Evolutionary conservation across 768 basidiomycete genomes (phyloP), one percentile per base, ranked within the genome.

Genomic region (Amanita rimosa): DNA sequence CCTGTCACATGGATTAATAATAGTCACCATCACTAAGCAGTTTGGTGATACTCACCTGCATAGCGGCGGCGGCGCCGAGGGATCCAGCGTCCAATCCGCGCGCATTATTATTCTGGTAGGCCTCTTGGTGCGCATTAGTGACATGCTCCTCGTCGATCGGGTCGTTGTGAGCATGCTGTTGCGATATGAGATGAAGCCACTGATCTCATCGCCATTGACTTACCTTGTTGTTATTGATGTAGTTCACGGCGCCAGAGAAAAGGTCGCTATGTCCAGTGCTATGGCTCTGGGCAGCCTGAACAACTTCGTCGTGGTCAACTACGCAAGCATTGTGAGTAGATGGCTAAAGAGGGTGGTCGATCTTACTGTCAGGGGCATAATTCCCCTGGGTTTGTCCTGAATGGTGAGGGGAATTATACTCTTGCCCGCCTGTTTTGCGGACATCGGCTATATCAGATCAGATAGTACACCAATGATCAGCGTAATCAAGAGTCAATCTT

Each of bases 41-140:
- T 10, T 16, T n/a, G 26, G 27, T 11, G 31, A 49, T 14, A 16
- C 63, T 49, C 50, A 79, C 83, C 72, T 86, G 74, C 54, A 87
- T 53, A 11, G 89, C 89, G 16, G 89, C 89, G 21, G 89, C 89
- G 51, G 82, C 73, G 16, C 88, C 88, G 51, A 90, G 62, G 11
- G 78, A 71, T 24, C 69, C 65, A 2, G 88, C 85, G 52, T 69
- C 71, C 57, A 91, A 53, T n/a, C 60, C 64, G 19, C 68, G 58
- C 0, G 75, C 69, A 33, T 76, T 68, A 5, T 73, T 74, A 40
- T 78, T 55, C 6, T 70, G 59, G 58, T 89, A 89, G 2, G 75
- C 85, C 57, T 75, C 55, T 26, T 75, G 61, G 60, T 91, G 85
- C 8, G 83, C 78, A 16, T 67, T 55, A 33, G 72, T 70, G 24